Evolutionary conservation across 306 rosid genomes (phyloP).

Genomic region (Rosa persica): DNA sequence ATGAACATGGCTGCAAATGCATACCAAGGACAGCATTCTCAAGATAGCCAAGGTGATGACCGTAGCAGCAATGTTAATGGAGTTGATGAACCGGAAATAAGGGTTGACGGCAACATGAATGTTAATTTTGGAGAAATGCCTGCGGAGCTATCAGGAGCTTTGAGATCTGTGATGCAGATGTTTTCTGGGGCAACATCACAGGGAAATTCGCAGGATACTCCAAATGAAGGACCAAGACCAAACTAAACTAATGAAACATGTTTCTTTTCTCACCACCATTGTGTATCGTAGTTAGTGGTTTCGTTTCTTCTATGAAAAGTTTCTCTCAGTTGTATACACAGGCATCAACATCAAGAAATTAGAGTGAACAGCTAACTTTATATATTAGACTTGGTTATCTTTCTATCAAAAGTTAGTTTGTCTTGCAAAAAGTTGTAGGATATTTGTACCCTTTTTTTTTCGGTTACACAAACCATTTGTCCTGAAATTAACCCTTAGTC

Average conservation of each 20-base stretch:
- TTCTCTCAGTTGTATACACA: neutral
- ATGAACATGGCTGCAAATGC: slow-evolving; percentile 59
- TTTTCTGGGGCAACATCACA: slow-evolving; percentile 48
- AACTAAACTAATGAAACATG: slow-evolving; percentile 34
- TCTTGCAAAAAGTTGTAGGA: neutral
- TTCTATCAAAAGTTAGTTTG: neutral
- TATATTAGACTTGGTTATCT: neutral
- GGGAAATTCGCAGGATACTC: slow-evolving; percentile 48
- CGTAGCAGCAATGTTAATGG: slow-evolving; percentile 23
- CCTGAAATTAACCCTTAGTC: too few relatives aligned
- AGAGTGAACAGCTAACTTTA: neutral
- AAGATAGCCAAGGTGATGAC: slow-evolving; percentile 40
- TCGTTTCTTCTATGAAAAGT: neutral
- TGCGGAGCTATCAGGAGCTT: slow-evolving; percentile 56
- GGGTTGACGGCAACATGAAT: slow-evolving; percentile 46
- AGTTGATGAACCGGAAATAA: slow-evolving; percentile 44
- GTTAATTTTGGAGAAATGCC: slow-evolving; percentile 66
- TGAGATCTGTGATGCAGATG: slow-evolving; percentile 72
- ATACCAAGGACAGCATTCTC: slow-evolving; percentile 47
- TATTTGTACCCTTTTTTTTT: neutral
- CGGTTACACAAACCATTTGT: neutral
- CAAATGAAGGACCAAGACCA: slow-evolving; percentile 51
- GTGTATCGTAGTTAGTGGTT: neutral
- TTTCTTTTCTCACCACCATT: neutral
- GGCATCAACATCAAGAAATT: neutral